Evolutionary conservation across 2,329 filamentous ascomycete species (phyloP).

Genomic region (Neopestalotiopsis clavispora): DNA sequence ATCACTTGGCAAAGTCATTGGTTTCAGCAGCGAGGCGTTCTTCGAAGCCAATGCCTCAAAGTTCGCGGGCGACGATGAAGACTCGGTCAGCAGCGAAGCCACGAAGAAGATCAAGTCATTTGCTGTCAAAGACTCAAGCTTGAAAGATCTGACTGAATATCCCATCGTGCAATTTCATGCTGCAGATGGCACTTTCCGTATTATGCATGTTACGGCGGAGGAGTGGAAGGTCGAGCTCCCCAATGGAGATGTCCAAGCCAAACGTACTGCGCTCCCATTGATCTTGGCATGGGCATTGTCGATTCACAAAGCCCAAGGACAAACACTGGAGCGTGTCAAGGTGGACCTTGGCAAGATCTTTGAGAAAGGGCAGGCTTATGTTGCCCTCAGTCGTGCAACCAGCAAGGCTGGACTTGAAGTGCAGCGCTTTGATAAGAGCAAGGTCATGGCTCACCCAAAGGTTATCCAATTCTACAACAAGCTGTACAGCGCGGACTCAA

Average conservation of each 20-base stretch:
- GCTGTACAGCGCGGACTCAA: slow-evolving; percentile 74
- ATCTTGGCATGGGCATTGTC: slow-evolving; percentile 97
- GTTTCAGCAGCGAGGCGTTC: slow-evolving; percentile 66
- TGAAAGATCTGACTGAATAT: slow-evolving; percentile 64
- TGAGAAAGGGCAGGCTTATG: slow-evolving; percentile 97
- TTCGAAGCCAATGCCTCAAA: slow-evolving; percentile 40
- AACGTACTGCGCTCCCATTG: slow-evolving; percentile 80
- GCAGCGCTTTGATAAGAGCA: slow-evolving; percentile 82
- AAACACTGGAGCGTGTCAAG: slow-evolving; percentile 91
- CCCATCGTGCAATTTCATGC: slow-evolving; percentile 86
- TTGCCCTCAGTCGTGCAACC: slow-evolving; percentile 91
- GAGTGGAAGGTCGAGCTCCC: slow-evolving; percentile 98
- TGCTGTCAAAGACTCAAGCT: slow-evolving; percentile 45
- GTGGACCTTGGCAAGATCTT: slow-evolving; percentile 93
- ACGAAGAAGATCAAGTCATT: slow-evolving; percentile 63
- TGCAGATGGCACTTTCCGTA: slow-evolving; percentile 75
- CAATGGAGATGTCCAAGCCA: slow-evolving; percentile 90
- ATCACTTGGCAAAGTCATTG: slow-evolving; percentile 83
- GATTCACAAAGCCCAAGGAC: slow-evolving; percentile 97
- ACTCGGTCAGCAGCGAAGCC: slow-evolving; percentile 40
- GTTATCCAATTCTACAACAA: slow-evolving; percentile 87
- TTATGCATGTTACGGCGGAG: slow-evolving; percentile 83
- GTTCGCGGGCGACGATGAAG: slow-evolving; percentile 50
- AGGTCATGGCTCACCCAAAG: slow-evolving; percentile 91
- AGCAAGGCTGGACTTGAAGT: slow-evolving; percentile 88